phyloP scores from a whole-genome alignment of 345 rosid genomes.

The Trapa incisa region DNA sequence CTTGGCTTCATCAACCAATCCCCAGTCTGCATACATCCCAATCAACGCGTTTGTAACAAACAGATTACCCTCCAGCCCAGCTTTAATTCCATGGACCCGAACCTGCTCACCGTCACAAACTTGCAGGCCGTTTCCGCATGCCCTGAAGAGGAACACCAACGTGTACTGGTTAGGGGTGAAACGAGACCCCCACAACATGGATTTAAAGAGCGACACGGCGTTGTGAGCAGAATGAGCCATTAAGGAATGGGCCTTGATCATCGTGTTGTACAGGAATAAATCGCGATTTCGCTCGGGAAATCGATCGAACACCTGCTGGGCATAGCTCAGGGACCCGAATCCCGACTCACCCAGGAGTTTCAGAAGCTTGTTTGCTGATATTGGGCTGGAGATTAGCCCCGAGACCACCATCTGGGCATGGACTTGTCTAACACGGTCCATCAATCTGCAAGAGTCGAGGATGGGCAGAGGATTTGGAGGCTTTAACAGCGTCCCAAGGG shows the following conservation, averaged over 20 bases:
- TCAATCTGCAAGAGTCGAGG: slow-evolving; percentile 7
- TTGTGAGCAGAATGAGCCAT: neutral
- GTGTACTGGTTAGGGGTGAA: slow-evolving; percentile 10
- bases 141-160: slow-evolving; percentile 13
- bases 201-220: slow-evolving; percentile 8
- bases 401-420: slow-evolving; percentile 13
- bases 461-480: neutral
- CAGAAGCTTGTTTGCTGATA: slow-evolving; percentile 9
- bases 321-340: slow-evolving; percentile 6
- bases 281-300: slow-evolving; percentile 5
- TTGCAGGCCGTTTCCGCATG: slow-evolving; percentile 14
- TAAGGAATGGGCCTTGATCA: slow-evolving; percentile 13
- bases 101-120: slow-evolving; percentile 16
- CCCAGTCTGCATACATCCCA: slow-evolving; percentile 16
- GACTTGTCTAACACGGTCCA: slow-evolving; percentile 1
- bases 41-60: slow-evolving; percentile 14
- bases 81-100: slow-evolving; percentile 8
- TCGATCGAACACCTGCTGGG: slow-evolving; percentile 15
- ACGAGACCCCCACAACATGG: neutral
- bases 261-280: slow-evolving; percentile 11
- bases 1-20: slow-evolving; percentile 12
- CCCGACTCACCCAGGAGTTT: neutral
- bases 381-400: slow-evolving; percentile 5
- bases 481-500: slow-evolving; percentile 2
- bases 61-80: slow-evolving; percentile 12